phyloP scores from a whole-genome alignment of 192 early-diverging fungal species.

The Glomus cerebriforme region DNA sequence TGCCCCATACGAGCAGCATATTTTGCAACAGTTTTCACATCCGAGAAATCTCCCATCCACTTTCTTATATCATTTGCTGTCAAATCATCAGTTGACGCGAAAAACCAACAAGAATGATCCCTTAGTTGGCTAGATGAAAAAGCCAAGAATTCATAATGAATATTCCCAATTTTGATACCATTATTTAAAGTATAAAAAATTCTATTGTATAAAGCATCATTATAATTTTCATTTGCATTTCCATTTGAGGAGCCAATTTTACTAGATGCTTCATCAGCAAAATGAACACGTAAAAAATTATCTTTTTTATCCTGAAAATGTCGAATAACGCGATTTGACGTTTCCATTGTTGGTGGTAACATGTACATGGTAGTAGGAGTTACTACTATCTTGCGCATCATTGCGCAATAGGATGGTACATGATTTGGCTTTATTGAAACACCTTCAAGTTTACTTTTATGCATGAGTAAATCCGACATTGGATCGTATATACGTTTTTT shows the following conservation, averaged over 20 bases:
- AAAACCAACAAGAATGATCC: conserved; percentile 76
- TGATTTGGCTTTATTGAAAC: conserved; percentile 31
- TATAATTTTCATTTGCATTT: background rate
- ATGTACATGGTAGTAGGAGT: conserved; percentile 70
- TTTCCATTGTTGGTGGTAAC: conserved; percentile 63
- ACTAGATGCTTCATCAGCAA: conserved; percentile 62
- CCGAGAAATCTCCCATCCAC: conserved; percentile 74
- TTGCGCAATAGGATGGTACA: conserved; percentile 48
- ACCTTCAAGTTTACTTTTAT: conserved; percentile 31
- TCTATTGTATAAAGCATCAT: conserved; percentile 52
- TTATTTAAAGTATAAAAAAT: conserved; percentile 48
- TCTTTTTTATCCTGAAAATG: conserved; percentile 51
- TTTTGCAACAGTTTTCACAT: conserved; percentile 66
- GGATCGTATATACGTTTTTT: conserved; percentile 49
- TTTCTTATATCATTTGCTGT: conserved; percentile 53
- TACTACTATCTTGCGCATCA: conserved; percentile 57
- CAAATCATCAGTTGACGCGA: conserved; percentile 48
- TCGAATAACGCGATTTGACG: conserved; percentile 72
- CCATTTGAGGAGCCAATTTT: conserved; percentile 38
- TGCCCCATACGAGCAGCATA: conserved; percentile 73
- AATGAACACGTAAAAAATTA: conserved; percentile 70
- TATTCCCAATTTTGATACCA: conserved; percentile 58
- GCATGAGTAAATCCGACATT: conserved; percentile 20
- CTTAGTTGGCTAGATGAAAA: conserved; percentile 66
- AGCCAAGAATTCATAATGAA: conserved; percentile 61